Base-by-base conservation (phyloP, 352 stramenopile species). In the Porosira glacialis region DNA sequence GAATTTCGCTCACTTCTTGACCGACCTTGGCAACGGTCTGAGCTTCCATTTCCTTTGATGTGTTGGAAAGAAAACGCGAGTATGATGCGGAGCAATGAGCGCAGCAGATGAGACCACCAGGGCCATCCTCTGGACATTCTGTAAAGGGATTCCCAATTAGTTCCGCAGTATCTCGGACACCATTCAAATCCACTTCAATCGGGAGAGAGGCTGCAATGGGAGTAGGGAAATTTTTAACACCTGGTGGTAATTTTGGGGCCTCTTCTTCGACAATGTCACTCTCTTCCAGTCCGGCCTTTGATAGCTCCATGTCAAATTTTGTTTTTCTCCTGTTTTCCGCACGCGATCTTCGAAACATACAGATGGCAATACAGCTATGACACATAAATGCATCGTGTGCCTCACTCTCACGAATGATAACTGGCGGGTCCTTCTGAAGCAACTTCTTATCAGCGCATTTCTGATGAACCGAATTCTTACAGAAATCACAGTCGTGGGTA, bases 91-190 rank as follows among this genome's bases (percentile, higher is more conserved):
- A 63, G 51, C 82, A 91, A 49, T 61, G 33, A 17, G 75, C 36
- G 45, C 85, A 91, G 44, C 85, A 91, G 64, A 89, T 87, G 11
- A 89, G 62, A 19, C 85, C 85, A 35, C 79, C 79, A 22, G 85
- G 78, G n/a, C 85, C 85, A 28, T 75, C 80, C 48, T 52, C 73
- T 21, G 82, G 78, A 73, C 85, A 91, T 22, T 64, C 31, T 60
- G 70, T 45, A 38, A 82, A 70, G 19, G 21, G 17, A 7, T 62
- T 17, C n/a, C 45, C 35, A 28, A 41, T 56, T n/a, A 30, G 30
- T 31, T 28, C 45, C 44, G 52, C 38, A 58, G 24, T 24, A n/a
- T n/a, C n/a, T n/a, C n/a, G n/a, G n/a, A n/a, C n/a, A 58, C 52
- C 26, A n/a, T 56, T 49, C 6, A 76, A 30, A 45, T 68, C 64